These are phyloP conservation scores for Elsinoe australis DNA, from an alignment of 2,329 filamentous ascomycete species.

Conservation along the genomic window DNA sequence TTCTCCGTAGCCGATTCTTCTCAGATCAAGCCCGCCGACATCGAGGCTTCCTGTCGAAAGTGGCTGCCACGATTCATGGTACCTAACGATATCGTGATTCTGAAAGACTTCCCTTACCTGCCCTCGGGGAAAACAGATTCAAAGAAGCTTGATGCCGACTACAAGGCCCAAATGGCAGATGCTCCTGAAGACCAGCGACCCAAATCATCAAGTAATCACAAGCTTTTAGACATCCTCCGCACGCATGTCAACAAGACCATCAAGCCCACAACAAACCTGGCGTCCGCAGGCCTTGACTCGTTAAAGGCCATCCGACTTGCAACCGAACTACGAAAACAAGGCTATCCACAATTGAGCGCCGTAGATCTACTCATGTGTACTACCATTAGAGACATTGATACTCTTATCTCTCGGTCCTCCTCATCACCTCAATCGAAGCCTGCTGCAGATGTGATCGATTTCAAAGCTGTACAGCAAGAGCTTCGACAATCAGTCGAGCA, in stretches of 20 bases:
- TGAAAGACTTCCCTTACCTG: slow-evolving; percentile 61
- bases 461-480: neutral
- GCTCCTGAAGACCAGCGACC: neutral
- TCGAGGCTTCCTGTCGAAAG: slow-evolving; percentile 55
- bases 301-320: slow-evolving; percentile 56
- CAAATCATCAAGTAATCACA: slow-evolving; percentile 28
- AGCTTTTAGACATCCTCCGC: slow-evolving; percentile 25
- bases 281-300: slow-evolving; percentile 58
- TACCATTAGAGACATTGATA: slow-evolving; percentile 33
- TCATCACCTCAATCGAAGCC: neutral
- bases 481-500: neutral
- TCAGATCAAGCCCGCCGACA: slow-evolving; percentile 33
- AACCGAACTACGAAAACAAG: slow-evolving; percentile 52
- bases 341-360: slow-evolving; percentile 48
- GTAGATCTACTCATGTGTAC: slow-evolving; percentile 54
- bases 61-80: slow-evolving; percentile 84
- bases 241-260: slow-evolving; percentile 17
- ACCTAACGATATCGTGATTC: slow-evolving; percentile 61
- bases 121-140: slow-evolving; percentile 74
- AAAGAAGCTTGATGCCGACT: slow-evolving; percentile 35
- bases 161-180: slow-evolving; percentile 46
- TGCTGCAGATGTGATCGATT: neutral
- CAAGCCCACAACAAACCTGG: slow-evolving; percentile 37
- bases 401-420: neutral
- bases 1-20: slow-evolving; percentile 56